These are phyloP conservation scores for Serendipita sp. DNA, from an alignment of 768 basidiomycete species.

Conservation along the genomic window DNA sequence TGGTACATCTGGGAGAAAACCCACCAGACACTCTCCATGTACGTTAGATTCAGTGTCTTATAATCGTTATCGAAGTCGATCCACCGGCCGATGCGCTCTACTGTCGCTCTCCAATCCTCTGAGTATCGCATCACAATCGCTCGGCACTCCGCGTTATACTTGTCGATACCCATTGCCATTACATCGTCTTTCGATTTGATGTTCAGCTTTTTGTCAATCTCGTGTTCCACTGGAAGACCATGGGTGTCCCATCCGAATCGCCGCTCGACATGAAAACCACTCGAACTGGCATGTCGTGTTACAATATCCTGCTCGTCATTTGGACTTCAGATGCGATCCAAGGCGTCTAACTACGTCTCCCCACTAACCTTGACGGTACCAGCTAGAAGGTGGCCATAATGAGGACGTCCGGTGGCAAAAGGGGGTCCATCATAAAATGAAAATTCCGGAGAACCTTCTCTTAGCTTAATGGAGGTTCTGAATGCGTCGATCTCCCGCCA, in stretches of 20 bases:
- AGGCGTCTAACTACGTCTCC: no score
- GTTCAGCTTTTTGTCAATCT: constrained; percentile 91
- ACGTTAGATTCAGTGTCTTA: constrained; percentile 84
- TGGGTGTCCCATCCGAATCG: constrained; percentile 99
- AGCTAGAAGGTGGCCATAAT: constrained; percentile 87
- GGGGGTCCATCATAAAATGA: constrained; percentile 97
- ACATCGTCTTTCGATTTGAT: constrained; percentile 93
- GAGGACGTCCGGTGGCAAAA: constrained; percentile 91
- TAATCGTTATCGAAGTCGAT: constrained; percentile 99
- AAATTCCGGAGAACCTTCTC: constrained; percentile 77
- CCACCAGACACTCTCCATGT: constrained; percentile 99
- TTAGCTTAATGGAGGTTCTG: constrained; percentile 81
- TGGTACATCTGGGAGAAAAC: constrained; percentile 90
- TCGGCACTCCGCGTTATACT: constrained; percentile 94
- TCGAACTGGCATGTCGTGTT: constrained; percentile 87
- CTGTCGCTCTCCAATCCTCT: constrained; percentile 83
- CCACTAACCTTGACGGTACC: constrained; percentile 83
- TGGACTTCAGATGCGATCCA: no score
- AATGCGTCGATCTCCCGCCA: constrained; percentile 99
- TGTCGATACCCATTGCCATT: constrained; percentile 86
- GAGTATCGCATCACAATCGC: constrained; percentile 96
- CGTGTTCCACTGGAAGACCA: constrained; percentile 95
- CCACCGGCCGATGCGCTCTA: constrained; percentile 98
- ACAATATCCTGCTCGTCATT: constrained; percentile 69
- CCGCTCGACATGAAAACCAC: constrained; percentile 80